Conservation (phyloP, 208 protist species). For the Trypanosoma lewisi region DNA sequence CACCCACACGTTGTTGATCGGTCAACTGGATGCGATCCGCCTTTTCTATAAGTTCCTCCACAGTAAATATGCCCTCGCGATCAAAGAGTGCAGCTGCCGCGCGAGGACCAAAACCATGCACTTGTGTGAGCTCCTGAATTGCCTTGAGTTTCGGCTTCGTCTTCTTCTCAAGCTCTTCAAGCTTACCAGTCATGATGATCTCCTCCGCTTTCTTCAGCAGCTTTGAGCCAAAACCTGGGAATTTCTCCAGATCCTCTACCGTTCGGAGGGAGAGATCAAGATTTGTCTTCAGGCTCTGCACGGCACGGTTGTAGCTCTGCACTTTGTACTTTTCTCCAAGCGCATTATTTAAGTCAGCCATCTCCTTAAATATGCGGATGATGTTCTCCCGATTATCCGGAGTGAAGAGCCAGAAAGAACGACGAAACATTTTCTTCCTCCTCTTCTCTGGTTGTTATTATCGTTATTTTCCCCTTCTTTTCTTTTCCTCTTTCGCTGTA, state of each 20-base stretch:
- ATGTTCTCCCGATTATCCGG: slow-evolving; percentile 81
- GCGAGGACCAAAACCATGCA: slow-evolving; percentile 86
- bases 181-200: slow-evolving; percentile 85
- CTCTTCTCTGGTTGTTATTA: slow-evolving; percentile 19
- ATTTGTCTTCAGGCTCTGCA: slow-evolving; percentile 86
- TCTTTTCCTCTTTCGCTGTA: slow-evolving; percentile 1
- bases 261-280: slow-evolving; percentile 77
- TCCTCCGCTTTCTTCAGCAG: slow-evolving; percentile 88
- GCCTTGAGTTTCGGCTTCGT: slow-evolving; percentile 89
- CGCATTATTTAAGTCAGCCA: slow-evolving; percentile 87
- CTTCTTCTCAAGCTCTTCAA: slow-evolving; percentile 88
- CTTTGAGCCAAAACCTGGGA: slow-evolving; percentile 79
- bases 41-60: slow-evolving; percentile 85
- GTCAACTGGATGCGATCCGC: slow-evolving; percentile 75
- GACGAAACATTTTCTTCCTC: slow-evolving; percentile 53
- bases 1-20: slow-evolving; percentile 81
- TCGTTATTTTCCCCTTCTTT: no score
- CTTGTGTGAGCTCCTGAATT: slow-evolving; percentile 84
- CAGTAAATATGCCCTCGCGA: slow-evolving; percentile 85
- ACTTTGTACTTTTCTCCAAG: slow-evolving; percentile 90
- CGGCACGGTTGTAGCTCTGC: slow-evolving; percentile 70
- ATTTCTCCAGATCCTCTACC: slow-evolving; percentile 59
- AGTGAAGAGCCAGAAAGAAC: slow-evolving; percentile 34
- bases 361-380: slow-evolving; percentile 88
- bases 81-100: slow-evolving; percentile 84